Conservation (phyloP, 2,329 filamentous ascomycete genomes). For the Alternaria sp. region DNA sequence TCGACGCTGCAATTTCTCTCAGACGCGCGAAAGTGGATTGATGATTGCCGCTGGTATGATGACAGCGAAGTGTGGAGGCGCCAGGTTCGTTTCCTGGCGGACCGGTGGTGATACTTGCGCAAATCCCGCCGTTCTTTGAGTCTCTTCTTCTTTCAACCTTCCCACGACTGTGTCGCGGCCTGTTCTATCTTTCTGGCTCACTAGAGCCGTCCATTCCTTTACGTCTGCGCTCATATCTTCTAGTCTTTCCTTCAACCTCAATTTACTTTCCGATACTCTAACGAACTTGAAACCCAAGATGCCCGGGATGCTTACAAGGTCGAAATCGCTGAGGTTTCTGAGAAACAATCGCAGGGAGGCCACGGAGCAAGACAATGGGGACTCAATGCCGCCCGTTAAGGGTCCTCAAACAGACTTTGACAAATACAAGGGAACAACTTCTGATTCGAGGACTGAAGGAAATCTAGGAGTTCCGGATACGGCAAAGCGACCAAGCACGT, state of each 20-base stretch:
- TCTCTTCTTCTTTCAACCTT: slow-evolving; percentile 31
- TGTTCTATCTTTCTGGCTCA: slow-evolving; percentile 43
- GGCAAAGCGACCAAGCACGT: slow-evolving; percentile 46
- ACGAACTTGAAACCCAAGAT: slow-evolving; percentile 48
- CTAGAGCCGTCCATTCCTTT: slow-evolving; percentile 54
- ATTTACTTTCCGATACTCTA: slow-evolving; percentile 44
- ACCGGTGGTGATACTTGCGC: slow-evolving; percentile 30
- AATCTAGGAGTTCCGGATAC: slow-evolving; percentile 43
- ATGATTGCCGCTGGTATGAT: slow-evolving; percentile 42
- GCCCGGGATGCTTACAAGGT: slow-evolving; percentile 50
- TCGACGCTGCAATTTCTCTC: slow-evolving; percentile 49
- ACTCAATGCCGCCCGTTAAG: slow-evolving; percentile 35
- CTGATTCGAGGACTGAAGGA: slow-evolving; percentile 34
- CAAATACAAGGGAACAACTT: slow-evolving; percentile 45
- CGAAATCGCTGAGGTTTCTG: slow-evolving; percentile 49
- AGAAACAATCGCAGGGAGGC: slow-evolving; percentile 43
- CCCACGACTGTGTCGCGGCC: slow-evolving; percentile 28
- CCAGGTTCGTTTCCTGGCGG: slow-evolving; percentile 35
- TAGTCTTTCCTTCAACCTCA: slow-evolving; percentile 32
- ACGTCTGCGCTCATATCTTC: slow-evolving; percentile 22
- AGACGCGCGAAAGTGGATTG: slow-evolving; percentile 40
- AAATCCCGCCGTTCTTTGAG: slow-evolving; percentile 30
- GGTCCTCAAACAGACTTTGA: slow-evolving; percentile 38
- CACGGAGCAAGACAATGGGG: slow-evolving; percentile 38
- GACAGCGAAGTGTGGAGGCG: slow-evolving; percentile 34